phyloP scores from a whole-genome alignment of 2,329 filamentous ascomycete species.

The Tolypocladium ophioglossoides region DNA sequence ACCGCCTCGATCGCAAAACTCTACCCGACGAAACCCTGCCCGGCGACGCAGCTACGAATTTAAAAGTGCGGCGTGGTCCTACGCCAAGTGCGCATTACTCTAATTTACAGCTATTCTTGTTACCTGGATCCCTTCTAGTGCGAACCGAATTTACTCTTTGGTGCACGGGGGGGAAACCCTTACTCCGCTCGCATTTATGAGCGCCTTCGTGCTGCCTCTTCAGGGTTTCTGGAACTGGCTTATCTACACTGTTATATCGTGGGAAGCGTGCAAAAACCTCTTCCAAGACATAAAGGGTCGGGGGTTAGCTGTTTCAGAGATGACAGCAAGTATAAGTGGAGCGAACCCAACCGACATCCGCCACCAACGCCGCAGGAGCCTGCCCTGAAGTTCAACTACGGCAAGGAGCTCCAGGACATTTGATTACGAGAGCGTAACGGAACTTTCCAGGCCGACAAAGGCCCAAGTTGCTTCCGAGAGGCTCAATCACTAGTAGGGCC shows the following conservation, averaged over 20 bases:
- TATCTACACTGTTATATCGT: conserved; percentile 58
- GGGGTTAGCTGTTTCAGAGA: not conserved
- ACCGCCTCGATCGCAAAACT: not conserved
- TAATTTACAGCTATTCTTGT: conserved; percentile 56
- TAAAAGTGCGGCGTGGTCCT: conserved; percentile 50
- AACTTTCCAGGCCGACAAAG: not conserved
- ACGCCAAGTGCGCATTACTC: conserved; percentile 53
- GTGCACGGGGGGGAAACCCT: conserved; percentile 26
- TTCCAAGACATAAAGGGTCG: conserved; percentile 2
- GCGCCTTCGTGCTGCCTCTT: conserved; percentile 60
- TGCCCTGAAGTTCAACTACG: not conserved
- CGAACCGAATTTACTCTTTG: conserved; percentile 60
- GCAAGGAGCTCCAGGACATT: not conserved
- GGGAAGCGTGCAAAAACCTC: conserved; percentile 37
- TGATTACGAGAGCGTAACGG: not conserved
- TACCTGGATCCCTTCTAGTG: conserved; percentile 61
- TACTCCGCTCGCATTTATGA: conserved; percentile 46
- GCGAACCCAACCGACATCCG: not conserved
- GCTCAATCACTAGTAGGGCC: too few relatives aligned
- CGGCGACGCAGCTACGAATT: conserved; percentile 28
- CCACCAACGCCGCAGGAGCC: not conserved
- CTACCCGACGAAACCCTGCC: not conserved
- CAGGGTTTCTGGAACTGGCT: conserved; percentile 72
- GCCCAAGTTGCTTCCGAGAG: too few relatives aligned
- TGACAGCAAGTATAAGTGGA: not conserved